A percentile compares a stretch with the other conserved stretches of the same genome.
These are phyloP conservation scores for Miscanthus lutarioriparius DNA, from an alignment of 176 grass and related monocot genomes.

Conservation along the genomic window DNA sequence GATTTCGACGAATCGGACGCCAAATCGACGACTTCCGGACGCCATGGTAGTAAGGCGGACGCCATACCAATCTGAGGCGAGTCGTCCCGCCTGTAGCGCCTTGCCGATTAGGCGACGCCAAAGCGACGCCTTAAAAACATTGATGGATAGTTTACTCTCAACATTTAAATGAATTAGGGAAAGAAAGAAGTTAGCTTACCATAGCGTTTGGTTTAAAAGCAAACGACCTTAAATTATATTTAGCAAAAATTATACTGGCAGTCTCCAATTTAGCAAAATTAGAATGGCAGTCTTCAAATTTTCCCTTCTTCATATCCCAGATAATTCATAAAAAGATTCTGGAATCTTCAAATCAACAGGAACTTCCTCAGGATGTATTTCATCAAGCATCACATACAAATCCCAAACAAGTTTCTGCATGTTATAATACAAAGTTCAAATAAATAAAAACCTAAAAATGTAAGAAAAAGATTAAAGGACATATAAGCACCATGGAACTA, in stretches of 20 bases:
- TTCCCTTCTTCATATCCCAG: conserved; percentile 77
- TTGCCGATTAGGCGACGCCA: too few species aligned
- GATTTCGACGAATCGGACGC: too few species aligned
- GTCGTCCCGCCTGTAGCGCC: too few species aligned
- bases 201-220: conserved; percentile 67
- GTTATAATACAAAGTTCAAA: conserved; percentile 33
- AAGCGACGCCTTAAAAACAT: too few species aligned
- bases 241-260: too few species aligned
- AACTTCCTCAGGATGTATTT: conserved; percentile 65
- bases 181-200: conserved; percentile 32
- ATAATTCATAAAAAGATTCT: conserved; percentile 83
- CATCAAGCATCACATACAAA: conserved; percentile 79
- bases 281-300: too few species aligned
- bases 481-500: conserved; percentile 65
- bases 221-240: conserved; percentile 74
- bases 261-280: too few species aligned
- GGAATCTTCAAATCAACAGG: conserved; percentile 62
- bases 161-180: not conserved
- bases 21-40: too few species aligned
- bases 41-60: too few species aligned
- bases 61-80: too few species aligned
- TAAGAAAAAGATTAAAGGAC: not conserved
- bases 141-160: not conserved
- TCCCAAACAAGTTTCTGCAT: conserved; percentile 77
- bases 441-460: conserved; percentile 13